phyloP scores from a whole-genome alignment of 305 asterid genomes.

The Solanum hybrid region DNA sequence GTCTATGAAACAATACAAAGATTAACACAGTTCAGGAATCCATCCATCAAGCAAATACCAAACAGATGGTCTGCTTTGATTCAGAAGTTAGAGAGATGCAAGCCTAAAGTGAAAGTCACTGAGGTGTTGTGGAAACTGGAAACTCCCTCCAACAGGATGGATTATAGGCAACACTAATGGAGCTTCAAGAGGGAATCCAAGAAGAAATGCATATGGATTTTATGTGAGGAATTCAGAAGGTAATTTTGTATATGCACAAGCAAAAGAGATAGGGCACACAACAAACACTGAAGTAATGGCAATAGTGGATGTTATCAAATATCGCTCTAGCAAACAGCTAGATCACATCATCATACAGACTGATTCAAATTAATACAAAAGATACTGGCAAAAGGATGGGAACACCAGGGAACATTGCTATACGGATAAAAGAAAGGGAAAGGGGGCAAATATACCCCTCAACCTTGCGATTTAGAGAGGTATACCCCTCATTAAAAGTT shows the following conservation, averaged over 20 bases:
- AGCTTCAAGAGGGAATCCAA: not conserved
- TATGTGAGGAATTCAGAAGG: not conserved
- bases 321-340: not conserved
- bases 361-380: not conserved
- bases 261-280: not conserved
- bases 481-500: not conserved
- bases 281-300: not conserved
- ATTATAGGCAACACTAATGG: not conserved
- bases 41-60: not conserved
- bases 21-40: not conserved
- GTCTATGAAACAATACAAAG: not conserved
- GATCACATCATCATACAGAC: not conserved
- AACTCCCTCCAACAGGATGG: not conserved
- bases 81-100: not conserved
- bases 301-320: not conserved
- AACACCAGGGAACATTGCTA: not conserved
- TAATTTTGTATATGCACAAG: not conserved
- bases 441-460: not conserved
- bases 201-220: not conserved
- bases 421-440: not conserved
- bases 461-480: not conserved
- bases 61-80: not conserved
- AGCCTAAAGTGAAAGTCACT: not conserved
- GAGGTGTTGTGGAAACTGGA: not conserved
- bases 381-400: not conserved